phyloP scores from a whole-genome alignment of 768 basidiomycete genomes.

The Naganishia vishniacii region DNA sequence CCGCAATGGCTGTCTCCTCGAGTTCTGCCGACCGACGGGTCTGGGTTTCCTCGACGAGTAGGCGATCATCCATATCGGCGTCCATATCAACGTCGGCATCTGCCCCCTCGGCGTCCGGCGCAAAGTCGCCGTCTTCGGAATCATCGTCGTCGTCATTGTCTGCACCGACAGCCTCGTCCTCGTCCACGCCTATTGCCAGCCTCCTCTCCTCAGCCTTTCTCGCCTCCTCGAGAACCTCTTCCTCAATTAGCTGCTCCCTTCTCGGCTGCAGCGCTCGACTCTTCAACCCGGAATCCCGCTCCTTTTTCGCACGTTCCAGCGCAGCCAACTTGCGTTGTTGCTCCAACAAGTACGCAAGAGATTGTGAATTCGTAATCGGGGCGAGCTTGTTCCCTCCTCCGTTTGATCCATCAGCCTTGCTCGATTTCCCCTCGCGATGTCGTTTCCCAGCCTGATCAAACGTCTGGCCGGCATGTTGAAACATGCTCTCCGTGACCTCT shows the following conservation, averaged over 20 bases:
- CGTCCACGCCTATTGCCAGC: background rate
- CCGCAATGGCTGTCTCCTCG: background rate
- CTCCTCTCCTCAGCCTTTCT: constrained; percentile 8
- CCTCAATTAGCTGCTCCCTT: constrained; percentile 8
- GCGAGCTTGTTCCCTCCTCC: constrained; percentile 9
- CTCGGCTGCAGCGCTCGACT: constrained; percentile 14
- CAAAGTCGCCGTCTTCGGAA: constrained; percentile 21
- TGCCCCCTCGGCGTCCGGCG: constrained; percentile 2
- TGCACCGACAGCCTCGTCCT: constrained; percentile 27
- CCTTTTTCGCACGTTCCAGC: constrained; percentile 7
- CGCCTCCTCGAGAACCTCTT: constrained; percentile 7
- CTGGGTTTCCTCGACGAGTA: constrained; percentile 11
- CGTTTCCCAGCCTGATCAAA: constrained; percentile 20
- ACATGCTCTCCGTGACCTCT: constrained; percentile 23
- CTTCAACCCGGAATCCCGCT: constrained; percentile 19
- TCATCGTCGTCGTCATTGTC: constrained; percentile 31
- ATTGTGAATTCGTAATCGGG: constrained; percentile 7
- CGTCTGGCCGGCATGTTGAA: constrained; percentile 18
- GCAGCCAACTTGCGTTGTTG: constrained; percentile 13
- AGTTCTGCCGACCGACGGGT: background rate
- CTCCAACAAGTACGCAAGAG: constrained; percentile 9
- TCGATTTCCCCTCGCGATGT: background rate
- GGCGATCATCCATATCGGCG: background rate
- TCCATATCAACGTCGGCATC: constrained; percentile 1
- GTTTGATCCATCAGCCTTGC: background rate